Evolutionary conservation across 257 asterid species (phyloP).

Genomic region (Nicotiana noctiflora): DNA sequence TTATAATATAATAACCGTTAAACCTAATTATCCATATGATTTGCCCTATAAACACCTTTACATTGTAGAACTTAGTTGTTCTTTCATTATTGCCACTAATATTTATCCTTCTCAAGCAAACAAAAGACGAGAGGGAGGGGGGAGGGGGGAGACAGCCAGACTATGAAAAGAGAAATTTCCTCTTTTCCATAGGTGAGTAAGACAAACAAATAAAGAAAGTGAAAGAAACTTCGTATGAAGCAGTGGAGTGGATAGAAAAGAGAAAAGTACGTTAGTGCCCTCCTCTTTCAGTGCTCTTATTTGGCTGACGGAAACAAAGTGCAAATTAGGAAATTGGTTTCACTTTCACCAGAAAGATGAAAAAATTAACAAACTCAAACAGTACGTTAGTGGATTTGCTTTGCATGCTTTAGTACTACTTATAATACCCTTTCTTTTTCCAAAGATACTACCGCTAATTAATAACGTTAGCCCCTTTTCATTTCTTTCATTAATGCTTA

Average conservation of each 20-base stretch:
- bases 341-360: background rate
- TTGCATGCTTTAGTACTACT: background rate
- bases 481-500: too few species aligned
- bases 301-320: too few species aligned
- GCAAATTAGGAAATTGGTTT: too few species aligned
- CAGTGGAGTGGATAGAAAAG: background rate
- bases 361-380: background rate
- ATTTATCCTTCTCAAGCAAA: background rate
- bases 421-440: too few species aligned
- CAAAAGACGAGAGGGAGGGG: background rate
- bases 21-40: too few species aligned
- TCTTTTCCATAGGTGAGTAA: background rate
- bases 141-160: background rate
- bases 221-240: background rate
- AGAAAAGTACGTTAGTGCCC: background rate
- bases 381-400: background rate
- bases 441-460: too few species aligned
- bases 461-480: background rate
- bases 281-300: background rate
- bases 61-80: too few species aligned
- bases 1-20: too few species aligned
- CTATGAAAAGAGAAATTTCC: background rate
- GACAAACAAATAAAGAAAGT: background rate
- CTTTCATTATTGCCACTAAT: too few species aligned
- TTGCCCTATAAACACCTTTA: too few species aligned